Percentiles rank a stretch among this genome's conserved stretches.
Evolutionary conservation across 495 filamentous ascomycete species (phyloP).

Genomic region (Penicillium steckii): DNA sequence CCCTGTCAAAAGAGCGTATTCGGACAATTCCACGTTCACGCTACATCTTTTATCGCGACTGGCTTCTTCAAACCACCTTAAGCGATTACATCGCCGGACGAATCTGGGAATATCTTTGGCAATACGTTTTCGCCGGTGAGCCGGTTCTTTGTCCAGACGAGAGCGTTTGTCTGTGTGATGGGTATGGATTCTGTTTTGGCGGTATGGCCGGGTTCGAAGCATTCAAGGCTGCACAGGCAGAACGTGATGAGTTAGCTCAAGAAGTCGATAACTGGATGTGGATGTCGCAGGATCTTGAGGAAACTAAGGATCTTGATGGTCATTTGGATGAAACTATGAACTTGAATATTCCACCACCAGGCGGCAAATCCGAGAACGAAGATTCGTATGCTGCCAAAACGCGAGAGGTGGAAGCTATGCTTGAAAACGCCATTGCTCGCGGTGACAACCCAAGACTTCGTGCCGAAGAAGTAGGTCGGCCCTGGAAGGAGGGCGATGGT

Average conservation of each 20-base stretch:
- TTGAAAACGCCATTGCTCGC: conserved; percentile 44
- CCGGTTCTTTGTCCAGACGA: conserved; percentile 61
- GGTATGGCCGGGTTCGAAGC: conserved; percentile 50
- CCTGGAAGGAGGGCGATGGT: conserved; percentile 54
- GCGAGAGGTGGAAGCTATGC: conserved; percentile 33
- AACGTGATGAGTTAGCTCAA: conserved; percentile 42
- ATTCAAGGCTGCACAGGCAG: conserved; percentile 42
- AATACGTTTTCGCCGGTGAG: conserved; percentile 62
- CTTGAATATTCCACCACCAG: conserved; percentile 38
- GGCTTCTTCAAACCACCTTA: conserved; percentile 61
- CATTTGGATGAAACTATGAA: conserved; percentile 27
- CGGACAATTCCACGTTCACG: conserved; percentile 56
- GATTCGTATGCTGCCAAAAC: conserved; percentile 27
- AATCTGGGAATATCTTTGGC: conserved; percentile 76
- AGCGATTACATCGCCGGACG: conserved; percentile 68
- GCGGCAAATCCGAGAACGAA: conserved; percentile 27
- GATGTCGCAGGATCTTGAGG: conserved; percentile 34
- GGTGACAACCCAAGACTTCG: conserved; percentile 52
- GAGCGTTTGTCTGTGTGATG: conserved; percentile 74
- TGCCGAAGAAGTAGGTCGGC: conserved; percentile 51
- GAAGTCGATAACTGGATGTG: conserved; percentile 49
- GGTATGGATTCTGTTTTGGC: conserved; percentile 76
- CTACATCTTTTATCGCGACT: conserved; percentile 65
- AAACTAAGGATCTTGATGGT: conserved; percentile 28
- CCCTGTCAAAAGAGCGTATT: conserved; percentile 53